phyloP scores from a whole-genome alignment of 345 rosid species.

The Litchi chinensis region DNA sequence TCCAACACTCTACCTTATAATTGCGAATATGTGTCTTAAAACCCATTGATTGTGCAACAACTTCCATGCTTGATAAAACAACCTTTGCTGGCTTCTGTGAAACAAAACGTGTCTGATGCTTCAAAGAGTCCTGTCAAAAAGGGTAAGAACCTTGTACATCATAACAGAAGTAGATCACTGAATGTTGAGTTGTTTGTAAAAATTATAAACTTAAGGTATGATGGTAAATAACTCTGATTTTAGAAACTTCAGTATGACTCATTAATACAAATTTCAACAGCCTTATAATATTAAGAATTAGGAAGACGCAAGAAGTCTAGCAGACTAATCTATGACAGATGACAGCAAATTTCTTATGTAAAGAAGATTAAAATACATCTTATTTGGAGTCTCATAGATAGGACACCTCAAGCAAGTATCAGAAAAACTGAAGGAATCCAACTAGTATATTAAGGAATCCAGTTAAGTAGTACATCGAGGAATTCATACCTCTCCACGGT shows the following conservation, averaged over 20 bases:
- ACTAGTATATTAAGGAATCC: not conserved
- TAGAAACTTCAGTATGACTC: not conserved
- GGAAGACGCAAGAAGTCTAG: not conserved
- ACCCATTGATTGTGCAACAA: constrained; percentile 98
- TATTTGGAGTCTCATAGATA: not conserved
- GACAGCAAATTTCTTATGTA: not conserved
- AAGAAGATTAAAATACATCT: not conserved
- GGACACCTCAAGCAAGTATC: constrained; percentile 13
- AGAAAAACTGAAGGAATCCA: not conserved
- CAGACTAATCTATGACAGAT: not conserved
- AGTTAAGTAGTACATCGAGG: constrained; percentile 9
- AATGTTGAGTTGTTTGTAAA: not conserved
- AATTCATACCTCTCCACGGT: constrained; percentile 73
- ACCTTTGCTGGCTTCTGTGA: constrained; percentile 87
- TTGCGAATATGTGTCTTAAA: constrained; percentile 95
- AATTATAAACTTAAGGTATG: constrained; percentile 9
- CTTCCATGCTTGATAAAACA: constrained; percentile 94
- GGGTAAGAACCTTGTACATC: constrained; percentile 5
- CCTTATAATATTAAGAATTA: constrained; percentile 1
- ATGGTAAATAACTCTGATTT: not conserved
- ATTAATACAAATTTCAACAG: not conserved
- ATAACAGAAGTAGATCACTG: not conserved
- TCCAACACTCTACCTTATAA: constrained; percentile 59
- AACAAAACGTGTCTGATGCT: constrained; percentile 81
- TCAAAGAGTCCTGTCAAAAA: constrained; percentile 68